A percentile compares a stretch with the other conserved stretches of the same genome.
These are phyloP conservation scores for Trichoderma sp. DNA, from an alignment of 2,329 filamentous ascomycete genomes.

Conservation along the genomic window DNA sequence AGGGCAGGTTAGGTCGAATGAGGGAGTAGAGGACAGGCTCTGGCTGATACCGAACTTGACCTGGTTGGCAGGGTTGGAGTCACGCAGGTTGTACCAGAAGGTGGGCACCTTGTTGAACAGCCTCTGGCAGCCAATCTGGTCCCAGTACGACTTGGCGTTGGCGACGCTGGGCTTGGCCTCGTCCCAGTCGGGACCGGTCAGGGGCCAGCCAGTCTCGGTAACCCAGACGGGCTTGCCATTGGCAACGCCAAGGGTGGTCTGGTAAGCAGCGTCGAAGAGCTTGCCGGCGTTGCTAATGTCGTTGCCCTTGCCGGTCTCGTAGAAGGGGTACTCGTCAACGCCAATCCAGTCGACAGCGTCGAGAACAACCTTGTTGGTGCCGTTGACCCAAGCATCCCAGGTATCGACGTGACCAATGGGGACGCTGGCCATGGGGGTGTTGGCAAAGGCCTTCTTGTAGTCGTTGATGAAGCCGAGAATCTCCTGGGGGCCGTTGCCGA, in stretches of 20 bases:
- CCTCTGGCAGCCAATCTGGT: constrained; percentile 59
- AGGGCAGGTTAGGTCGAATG: constrained; percentile 57
- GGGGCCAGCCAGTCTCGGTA: constrained; percentile 68
- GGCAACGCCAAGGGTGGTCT: constrained; percentile 48
- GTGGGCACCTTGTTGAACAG: constrained; percentile 58
- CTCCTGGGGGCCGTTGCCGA: constrained; percentile 59
- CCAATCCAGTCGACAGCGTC: constrained; percentile 65
- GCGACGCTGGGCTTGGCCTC: constrained; percentile 54
- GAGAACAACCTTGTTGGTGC: constrained; percentile 60
- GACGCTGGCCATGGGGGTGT: constrained; percentile 45
- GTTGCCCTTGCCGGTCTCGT: constrained; percentile 58
- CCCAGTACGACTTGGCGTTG: constrained; percentile 67
- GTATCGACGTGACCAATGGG: constrained; percentile 69
- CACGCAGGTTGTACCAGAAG: constrained; percentile 64
- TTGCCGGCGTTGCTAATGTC: constrained; percentile 54
- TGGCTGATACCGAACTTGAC: constrained; percentile 60
- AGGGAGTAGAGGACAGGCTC: constrained; percentile 52
- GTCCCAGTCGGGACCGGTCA: constrained; percentile 54
- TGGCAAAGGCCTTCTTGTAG: constrained; percentile 59
- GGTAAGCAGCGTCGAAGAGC: constrained; percentile 55
- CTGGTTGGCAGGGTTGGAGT: constrained; percentile 61
- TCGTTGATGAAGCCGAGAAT: constrained; percentile 67
- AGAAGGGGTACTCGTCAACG: constrained; percentile 68
- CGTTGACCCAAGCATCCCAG: constrained; percentile 64
- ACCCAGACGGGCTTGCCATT: constrained; percentile 59